These are phyloP conservation scores for Plasmodium billcollinsi DNA, from an alignment of 169 alveolate species.

Conservation along the genomic window DNA sequence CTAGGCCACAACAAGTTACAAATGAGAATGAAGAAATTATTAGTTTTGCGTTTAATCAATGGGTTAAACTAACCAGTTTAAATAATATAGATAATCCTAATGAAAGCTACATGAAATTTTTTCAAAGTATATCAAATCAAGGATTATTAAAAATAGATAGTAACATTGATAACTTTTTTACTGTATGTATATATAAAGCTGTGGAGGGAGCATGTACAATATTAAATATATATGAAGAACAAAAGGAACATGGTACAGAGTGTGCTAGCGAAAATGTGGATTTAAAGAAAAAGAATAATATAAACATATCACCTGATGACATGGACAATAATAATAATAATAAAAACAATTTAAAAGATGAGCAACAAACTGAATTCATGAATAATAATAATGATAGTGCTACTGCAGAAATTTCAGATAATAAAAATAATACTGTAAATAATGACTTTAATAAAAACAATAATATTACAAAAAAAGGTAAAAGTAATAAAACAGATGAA, in stretches of 20 bases:
- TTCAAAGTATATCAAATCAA: constrained; percentile 90
- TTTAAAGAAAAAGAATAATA: not conserved
- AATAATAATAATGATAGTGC: not conserved
- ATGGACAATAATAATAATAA: constrained; percentile 7
- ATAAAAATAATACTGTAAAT: not conserved
- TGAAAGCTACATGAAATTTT: constrained; percentile 85
- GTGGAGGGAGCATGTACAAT: constrained; percentile 62
- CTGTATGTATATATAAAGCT: constrained; percentile 89
- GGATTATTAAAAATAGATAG: constrained; percentile 91
- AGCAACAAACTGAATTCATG: not conserved
- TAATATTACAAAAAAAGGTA: not conserved
- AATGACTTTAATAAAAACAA: not conserved
- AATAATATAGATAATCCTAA: constrained; percentile 79
- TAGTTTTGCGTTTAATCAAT: constrained; percentile 78
- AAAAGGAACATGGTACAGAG: not conserved
- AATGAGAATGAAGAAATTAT: constrained; percentile 83
- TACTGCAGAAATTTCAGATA: not conserved
- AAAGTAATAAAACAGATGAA: not conserved
- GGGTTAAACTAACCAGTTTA: constrained; percentile 81
- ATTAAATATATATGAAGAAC: not conserved
- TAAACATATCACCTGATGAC: not conserved
- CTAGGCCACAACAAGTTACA: constrained; percentile 80
- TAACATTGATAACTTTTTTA: constrained; percentile 89
- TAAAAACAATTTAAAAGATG: constrained; percentile 4
- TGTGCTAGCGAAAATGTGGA: too few relatives aligned